A percentile compares a stretch with the other conserved stretches of the same genome.
phyloP scores from a whole-genome alignment of 257 asterid species.

The Salvia miltiorrhiza region DNA sequence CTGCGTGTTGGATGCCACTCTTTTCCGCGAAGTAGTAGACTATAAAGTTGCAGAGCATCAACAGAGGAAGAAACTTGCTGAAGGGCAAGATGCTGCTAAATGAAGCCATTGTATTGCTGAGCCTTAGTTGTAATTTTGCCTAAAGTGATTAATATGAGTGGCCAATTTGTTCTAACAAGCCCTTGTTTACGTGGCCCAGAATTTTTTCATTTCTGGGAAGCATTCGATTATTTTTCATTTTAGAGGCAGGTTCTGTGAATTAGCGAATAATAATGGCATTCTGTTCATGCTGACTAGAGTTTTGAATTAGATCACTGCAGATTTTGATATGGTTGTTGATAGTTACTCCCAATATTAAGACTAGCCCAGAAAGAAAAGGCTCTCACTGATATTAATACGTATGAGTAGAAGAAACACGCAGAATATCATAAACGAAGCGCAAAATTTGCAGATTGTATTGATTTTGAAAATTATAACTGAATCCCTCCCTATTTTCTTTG shows the following conservation, averaged over 20 bases:
- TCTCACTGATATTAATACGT: no score
- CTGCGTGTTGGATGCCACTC: constrained; percentile 63
- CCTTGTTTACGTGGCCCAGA: constrained; percentile 8
- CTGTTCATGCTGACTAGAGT: not conserved
- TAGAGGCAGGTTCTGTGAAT: constrained; percentile 14
- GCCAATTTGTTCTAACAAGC: not conserved
- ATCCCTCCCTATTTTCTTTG: no score
- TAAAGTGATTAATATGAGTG: not conserved
- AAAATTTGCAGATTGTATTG: no score
- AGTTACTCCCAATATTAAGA: no score
- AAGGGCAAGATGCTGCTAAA: constrained; percentile 35
- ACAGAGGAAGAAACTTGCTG: constrained; percentile 63
- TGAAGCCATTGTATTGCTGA: not conserved
- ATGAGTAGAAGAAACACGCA: no score
- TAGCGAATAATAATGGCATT: not conserved
- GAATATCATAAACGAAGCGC: no score
- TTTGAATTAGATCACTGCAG: not conserved
- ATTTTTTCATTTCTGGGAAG: constrained; percentile 14
- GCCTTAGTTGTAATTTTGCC: not conserved
- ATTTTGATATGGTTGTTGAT: not conserved
- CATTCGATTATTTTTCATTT: not conserved
- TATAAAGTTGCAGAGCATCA: constrained; percentile 83
- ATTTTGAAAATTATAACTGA: no score
- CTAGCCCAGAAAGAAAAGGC: no score
- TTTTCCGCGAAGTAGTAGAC: constrained; percentile 76